These are phyloP conservation scores for Xerocomellus intermedius DNA, from an alignment of 768 basidiomycete genomes.

Conservation along the genomic window DNA sequence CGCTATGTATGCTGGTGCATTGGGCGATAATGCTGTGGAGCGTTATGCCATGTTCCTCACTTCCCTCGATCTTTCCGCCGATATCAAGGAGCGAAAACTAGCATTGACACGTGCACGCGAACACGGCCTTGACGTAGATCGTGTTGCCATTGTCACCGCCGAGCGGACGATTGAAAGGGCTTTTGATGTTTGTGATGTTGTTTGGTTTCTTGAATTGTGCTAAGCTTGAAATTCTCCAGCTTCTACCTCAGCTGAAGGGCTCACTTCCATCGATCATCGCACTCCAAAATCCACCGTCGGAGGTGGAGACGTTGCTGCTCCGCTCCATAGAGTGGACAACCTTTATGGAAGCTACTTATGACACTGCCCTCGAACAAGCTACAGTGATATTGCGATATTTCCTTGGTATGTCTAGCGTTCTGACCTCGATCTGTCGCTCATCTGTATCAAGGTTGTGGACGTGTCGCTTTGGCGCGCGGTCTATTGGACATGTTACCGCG, in stretches of 20 bases:
- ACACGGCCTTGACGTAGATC: conserved; percentile 79
- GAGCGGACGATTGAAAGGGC: conserved; percentile 72
- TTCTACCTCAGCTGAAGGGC: conserved; percentile 53
- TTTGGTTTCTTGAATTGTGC: conserved; percentile 6
- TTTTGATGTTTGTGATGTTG: conserved; percentile 48
- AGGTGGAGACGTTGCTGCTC: conserved; percentile 63
- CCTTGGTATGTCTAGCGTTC: conserved; percentile 57
- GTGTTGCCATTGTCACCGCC: conserved; percentile 78
- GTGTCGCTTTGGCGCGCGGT: conserved; percentile 63
- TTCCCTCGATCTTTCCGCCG: conserved; percentile 63
- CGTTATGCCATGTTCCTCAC: conserved; percentile 90
- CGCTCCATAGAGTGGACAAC: conserved; percentile 95
- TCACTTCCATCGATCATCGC: conserved; percentile 60
- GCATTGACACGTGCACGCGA: conserved; percentile 77
- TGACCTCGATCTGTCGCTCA: background rate
- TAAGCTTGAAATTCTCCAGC: conserved; percentile 32
- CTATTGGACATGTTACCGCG: conserved; percentile 60
- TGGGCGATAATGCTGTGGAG: conserved; percentile 89
- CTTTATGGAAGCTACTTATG: conserved; percentile 68
- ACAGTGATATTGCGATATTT: conserved; percentile 89
- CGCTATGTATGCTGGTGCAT: conserved; percentile 88
- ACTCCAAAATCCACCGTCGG: conserved; percentile 53
- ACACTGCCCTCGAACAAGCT: conserved; percentile 79
- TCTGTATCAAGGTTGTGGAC: conserved; percentile 56
- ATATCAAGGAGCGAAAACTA: conserved; percentile 59